phyloP scores from a whole-genome alignment of 2,329 filamentous ascomycete genomes.

The Elsinoe batatas region DNA sequence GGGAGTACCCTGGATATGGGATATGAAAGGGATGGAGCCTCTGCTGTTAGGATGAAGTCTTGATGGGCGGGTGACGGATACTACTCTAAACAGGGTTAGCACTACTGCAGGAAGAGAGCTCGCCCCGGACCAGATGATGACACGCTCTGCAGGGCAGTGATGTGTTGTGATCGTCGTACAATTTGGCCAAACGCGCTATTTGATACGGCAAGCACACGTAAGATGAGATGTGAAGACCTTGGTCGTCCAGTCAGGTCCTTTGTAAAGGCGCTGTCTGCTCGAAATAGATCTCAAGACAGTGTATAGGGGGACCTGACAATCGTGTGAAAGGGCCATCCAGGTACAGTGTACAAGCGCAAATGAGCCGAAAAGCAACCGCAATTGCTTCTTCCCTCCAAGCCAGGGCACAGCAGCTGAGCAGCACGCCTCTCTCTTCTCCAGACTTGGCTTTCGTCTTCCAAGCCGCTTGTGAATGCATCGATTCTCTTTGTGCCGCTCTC shows the following conservation, averaged over 20 bases:
- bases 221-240: neutral
- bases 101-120: neutral
- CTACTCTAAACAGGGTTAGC: neutral
- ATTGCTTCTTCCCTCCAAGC: neutral
- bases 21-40: slow-evolving; percentile 5
- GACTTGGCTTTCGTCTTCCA: neutral
- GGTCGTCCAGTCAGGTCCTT: neutral
- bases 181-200: neutral
- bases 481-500: neutral
- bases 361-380: neutral
- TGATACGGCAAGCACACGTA: neutral
- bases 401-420: neutral
- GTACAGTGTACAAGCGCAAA: neutral
- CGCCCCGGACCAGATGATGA: neutral
- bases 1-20: neutral
- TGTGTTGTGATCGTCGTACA: neutral
- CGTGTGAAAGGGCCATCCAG: too few relatives aligned
- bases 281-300: too few relatives aligned
- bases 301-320: too few relatives aligned
- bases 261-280: too few relatives aligned
- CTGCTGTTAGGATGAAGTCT: neutral
- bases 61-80: neutral
- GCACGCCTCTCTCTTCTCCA: neutral
- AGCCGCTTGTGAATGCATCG: slow-evolving; percentile 4
- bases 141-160: neutral